These are phyloP conservation scores for Phytopythium ostracodes DNA, from an alignment of 352 stramenopile genomes.

Conservation along the genomic window DNA sequence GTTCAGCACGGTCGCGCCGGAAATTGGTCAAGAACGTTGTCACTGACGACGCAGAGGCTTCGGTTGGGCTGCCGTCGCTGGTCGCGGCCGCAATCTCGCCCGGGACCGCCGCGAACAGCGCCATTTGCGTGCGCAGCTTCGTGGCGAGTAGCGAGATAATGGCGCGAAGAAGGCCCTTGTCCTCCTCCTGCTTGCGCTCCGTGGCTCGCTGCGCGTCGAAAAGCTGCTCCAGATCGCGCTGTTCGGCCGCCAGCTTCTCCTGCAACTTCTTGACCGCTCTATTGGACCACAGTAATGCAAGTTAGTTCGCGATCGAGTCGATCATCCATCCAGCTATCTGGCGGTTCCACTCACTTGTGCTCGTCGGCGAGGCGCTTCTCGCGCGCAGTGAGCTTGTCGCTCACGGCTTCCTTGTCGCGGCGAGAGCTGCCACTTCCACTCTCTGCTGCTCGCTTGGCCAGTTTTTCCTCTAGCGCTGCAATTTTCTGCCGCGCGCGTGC, in stretches of 20 bases:
- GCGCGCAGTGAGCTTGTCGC: constrained; percentile 14
- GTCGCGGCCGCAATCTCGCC: constrained; percentile 4
- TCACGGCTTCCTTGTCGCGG: not conserved
- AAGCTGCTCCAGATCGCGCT: constrained; percentile 26
- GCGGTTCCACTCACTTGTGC: constrained; percentile 29
- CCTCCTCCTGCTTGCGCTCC: constrained; percentile 21
- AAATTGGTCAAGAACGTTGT: constrained; percentile 23
- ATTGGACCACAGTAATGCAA: not conserved
- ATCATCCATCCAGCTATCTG: not conserved
- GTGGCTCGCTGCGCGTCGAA: constrained; percentile 10
- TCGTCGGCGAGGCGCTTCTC: constrained; percentile 40
- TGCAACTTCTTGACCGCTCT: constrained; percentile 47
- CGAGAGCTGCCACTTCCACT: not conserved
- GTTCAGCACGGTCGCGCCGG: constrained; percentile 24
- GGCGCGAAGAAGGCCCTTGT: constrained; percentile 42
- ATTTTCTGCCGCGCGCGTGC: constrained; percentile 54
- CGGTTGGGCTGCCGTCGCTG: not conserved
- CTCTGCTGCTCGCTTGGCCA: constrained; percentile 14
- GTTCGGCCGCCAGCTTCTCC: constrained; percentile 23
- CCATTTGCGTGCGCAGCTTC: constrained; percentile 39
- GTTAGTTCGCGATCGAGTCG: not conserved
- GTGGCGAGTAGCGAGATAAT: constrained; percentile 41
- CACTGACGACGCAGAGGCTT: constrained; percentile 9
- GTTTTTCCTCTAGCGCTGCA: constrained; percentile 33
- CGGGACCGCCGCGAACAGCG: constrained; percentile 35